phyloP scores from a whole-genome alignment of 495 filamentous ascomycete genomes.

The Daldinia loculata region DNA sequence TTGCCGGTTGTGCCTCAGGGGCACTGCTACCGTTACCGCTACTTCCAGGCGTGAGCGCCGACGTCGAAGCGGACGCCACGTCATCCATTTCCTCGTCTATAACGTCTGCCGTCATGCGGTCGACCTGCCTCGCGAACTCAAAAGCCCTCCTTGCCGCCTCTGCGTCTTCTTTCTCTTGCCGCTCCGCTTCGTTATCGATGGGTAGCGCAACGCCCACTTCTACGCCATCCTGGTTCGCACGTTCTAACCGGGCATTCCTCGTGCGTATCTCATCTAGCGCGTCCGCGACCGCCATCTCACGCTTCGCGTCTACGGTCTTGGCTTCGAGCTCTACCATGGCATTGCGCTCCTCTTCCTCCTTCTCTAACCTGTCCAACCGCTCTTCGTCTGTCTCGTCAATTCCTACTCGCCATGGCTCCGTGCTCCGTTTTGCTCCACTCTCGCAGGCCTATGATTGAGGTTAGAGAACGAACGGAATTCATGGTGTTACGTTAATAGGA shows the following conservation, averaged over 20 bases:
- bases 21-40: slow-evolving; percentile 9
- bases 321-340: slow-evolving; percentile 90
- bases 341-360: slow-evolving; percentile 79
- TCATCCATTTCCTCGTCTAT: slow-evolving; percentile 50
- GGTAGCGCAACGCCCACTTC: slow-evolving; percentile 52
- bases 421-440: slow-evolving; percentile 86
- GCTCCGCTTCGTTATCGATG: slow-evolving; percentile 66
- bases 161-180: slow-evolving; percentile 83
- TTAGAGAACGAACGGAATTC: slow-evolving; percentile 3
- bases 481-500: background rate
- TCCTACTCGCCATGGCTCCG: slow-evolving; percentile 82
- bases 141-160: slow-evolving; percentile 85
- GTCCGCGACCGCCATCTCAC: slow-evolving; percentile 97
- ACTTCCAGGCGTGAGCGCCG: background rate
- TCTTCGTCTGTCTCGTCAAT: slow-evolving; percentile 67
- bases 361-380: slow-evolving; percentile 84
- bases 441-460: slow-evolving; percentile 62
- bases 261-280: slow-evolving; percentile 93
- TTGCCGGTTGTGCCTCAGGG: slow-evolving; percentile 2
- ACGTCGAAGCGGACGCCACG: background rate
- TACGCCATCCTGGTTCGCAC: slow-evolving; percentile 69
- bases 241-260: slow-evolving; percentile 85
- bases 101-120: slow-evolving; percentile 59
- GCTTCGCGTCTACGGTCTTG: slow-evolving; percentile 89
- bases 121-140: slow-evolving; percentile 59